Evolutionary conservation across 257 asterid species (phyloP).

Genomic region (Fraxinus excelsior): DNA sequence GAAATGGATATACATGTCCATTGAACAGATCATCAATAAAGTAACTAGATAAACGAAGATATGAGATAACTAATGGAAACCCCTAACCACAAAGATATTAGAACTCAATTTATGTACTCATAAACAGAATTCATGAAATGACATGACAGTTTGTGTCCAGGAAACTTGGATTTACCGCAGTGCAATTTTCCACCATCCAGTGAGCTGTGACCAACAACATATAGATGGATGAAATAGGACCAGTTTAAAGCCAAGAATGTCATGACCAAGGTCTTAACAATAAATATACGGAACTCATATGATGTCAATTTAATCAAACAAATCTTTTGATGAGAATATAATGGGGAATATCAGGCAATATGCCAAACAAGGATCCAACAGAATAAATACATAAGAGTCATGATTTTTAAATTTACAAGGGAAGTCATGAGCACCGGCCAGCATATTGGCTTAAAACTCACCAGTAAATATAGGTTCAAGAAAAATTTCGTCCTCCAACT

Average conservation of each 20-base stretch:
- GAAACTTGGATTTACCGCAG: neutral
- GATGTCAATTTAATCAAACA: neutral
- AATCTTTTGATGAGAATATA: neutral
- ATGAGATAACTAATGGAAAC: neutral
- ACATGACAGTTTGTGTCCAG: neutral
- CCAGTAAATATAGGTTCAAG: slow-evolving; percentile 58
- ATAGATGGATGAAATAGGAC: slow-evolving; percentile 1
- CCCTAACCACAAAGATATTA: neutral
- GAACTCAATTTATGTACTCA: slow-evolving; percentile 3
- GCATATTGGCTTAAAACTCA: slow-evolving; percentile 33
- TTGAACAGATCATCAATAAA: neutral
- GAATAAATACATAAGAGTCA: neutral
- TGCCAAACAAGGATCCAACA: neutral
- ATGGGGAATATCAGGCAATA: neutral
- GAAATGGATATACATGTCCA: slow-evolving; percentile 7
- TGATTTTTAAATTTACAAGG: neutral
- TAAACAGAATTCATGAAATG: neutral
- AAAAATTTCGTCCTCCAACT: slow-evolving; percentile 64
- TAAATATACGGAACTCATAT: neutral
- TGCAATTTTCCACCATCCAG: neutral
- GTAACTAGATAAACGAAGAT: slow-evolving; percentile 1
- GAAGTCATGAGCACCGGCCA: slow-evolving; percentile 5
- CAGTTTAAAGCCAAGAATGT: neutral
- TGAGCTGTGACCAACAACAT: neutral
- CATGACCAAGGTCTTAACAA: neutral